These are phyloP conservation scores for Boletus speciosus DNA, from an alignment of 768 basidiomycete species.

Conservation along the genomic window DNA sequence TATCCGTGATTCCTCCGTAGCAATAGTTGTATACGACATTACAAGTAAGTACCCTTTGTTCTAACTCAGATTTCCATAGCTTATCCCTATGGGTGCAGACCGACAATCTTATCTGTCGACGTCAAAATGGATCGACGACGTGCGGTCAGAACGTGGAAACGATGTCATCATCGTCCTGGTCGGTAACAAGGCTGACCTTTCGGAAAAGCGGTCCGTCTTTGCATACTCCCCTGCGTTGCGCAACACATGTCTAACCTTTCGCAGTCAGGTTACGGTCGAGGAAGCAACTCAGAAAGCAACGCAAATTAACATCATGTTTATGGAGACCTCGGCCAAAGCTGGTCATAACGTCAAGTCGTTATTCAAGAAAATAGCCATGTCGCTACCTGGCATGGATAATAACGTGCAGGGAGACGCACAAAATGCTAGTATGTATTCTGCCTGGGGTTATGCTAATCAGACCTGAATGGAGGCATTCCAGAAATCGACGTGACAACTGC, in stretches of 20 bases:
- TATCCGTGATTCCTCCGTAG: constrained; percentile 97
- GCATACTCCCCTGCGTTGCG: background rate
- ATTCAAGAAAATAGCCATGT: constrained; percentile 99
- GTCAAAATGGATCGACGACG: constrained; percentile 99
- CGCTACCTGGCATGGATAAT: constrained; percentile 93
- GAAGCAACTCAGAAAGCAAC: constrained; percentile 91
- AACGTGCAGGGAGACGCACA: constrained; percentile 58
- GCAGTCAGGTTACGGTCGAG: constrained; percentile 96
- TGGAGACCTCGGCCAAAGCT: constrained; percentile 99
- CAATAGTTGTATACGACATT: constrained; percentile 98
- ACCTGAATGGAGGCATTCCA: constrained; percentile 30
- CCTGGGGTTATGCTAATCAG: background rate
- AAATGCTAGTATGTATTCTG: constrained; percentile 40
- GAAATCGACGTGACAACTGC: constrained; percentile 91
- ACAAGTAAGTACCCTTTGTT: constrained; percentile 64
- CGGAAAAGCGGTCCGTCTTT: constrained; percentile 85
- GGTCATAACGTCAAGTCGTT: constrained; percentile 98
- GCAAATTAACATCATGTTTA: constrained; percentile 93
- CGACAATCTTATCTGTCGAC: constrained; percentile 98
- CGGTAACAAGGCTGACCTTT: constrained; percentile 98
- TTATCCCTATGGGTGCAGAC: constrained; percentile 45
- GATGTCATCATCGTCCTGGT: constrained; percentile 98
- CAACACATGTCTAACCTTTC: constrained; percentile 5
- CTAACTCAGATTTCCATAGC: background rate
- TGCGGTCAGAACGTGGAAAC: constrained; percentile 92